Percentiles rank a stretch among this genome's conserved stretches.
Evolutionary conservation across 371 early-diverging fungal species (phyloP).

Genomic region (Blastocladiella emersonii): DNA sequence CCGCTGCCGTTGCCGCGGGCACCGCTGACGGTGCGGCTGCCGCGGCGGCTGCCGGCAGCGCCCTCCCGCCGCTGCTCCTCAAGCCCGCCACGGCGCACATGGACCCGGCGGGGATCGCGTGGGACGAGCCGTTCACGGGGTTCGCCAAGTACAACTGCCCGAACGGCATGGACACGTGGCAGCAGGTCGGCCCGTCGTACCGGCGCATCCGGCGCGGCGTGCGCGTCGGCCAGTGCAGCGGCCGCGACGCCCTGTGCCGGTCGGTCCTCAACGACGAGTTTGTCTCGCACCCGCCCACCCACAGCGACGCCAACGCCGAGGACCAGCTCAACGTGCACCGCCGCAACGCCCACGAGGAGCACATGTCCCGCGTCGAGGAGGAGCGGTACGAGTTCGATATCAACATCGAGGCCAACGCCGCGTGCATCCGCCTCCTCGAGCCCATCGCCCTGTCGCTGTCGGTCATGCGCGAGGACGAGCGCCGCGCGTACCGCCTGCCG

Average conservation of each 20-base stretch:
- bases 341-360: constrained; percentile 91
- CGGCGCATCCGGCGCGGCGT: neutral
- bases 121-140: constrained; percentile 13
- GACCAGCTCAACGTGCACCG: constrained; percentile 83
- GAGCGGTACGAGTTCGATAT: constrained; percentile 98
- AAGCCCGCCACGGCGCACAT: neutral
- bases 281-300: constrained; percentile 89
- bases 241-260: constrained; percentile 72
- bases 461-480: constrained; percentile 69
- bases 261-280: constrained; percentile 94
- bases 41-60: too few relatives aligned
- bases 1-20: too few relatives aligned
- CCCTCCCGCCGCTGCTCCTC: neutral
- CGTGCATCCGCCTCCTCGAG: constrained; percentile 80
- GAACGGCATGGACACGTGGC: neutral
- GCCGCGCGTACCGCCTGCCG: constrained; percentile 48
- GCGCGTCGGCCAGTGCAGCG: constrained; percentile 43
- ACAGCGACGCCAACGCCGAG: constrained; percentile 62
- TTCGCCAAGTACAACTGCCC: constrained; percentile 10
- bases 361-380: constrained; percentile 91
- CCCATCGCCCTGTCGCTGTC: constrained; percentile 64
- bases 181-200: neutral
- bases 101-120: constrained; percentile 10
- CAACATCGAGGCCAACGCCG: constrained; percentile 85
- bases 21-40: too few relatives aligned